A percentile compares a stretch with the other conserved stretches of the same genome.
These are phyloP conservation scores for Solanum sitiens DNA, from an alignment of 257 asterid species.

Conservation along the genomic window DNA sequence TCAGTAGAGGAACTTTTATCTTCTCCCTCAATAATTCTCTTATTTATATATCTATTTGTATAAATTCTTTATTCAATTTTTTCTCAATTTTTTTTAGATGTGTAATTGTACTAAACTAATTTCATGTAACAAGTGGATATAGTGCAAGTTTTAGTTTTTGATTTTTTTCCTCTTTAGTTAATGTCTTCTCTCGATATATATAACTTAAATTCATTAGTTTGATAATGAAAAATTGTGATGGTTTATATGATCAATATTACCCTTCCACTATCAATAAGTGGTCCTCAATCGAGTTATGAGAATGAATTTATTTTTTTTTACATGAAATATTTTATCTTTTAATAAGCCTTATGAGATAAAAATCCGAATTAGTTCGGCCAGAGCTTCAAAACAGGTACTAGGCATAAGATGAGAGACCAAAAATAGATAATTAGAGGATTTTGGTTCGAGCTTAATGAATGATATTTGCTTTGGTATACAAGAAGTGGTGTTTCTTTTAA, in stretches of 20 bases:
- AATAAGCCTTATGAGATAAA: neutral
- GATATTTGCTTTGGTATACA: neutral
- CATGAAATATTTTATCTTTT: neutral
- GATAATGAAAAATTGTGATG: neutral
- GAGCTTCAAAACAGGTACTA: neutral
- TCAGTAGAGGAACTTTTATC: neutral
- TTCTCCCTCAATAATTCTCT: neutral
- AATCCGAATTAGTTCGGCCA: rapidly evolving
- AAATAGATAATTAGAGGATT: neutral
- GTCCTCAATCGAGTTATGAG: neutral
- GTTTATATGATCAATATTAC: neutral
- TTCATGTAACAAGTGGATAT: neutral
- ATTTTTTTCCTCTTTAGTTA: neutral
- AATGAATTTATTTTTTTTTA: neutral
- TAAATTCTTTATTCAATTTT: neutral
- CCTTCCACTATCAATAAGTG: neutral
- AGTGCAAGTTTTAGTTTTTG: neutral
- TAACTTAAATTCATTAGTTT: neutral
- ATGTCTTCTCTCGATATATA: neutral
- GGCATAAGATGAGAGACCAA: neutral
- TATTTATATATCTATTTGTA: neutral
- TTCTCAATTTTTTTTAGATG: neutral
- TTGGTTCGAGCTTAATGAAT: rapidly evolving
- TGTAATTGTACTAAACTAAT: neutral
- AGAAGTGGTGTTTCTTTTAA: neutral